Percentiles rank a stretch among this genome's conserved stretches.
Evolutionary conservation across 2,329 filamentous ascomycete genomes (phyloP).

Genomic region (Coccinonectria pachysandricola): DNA sequence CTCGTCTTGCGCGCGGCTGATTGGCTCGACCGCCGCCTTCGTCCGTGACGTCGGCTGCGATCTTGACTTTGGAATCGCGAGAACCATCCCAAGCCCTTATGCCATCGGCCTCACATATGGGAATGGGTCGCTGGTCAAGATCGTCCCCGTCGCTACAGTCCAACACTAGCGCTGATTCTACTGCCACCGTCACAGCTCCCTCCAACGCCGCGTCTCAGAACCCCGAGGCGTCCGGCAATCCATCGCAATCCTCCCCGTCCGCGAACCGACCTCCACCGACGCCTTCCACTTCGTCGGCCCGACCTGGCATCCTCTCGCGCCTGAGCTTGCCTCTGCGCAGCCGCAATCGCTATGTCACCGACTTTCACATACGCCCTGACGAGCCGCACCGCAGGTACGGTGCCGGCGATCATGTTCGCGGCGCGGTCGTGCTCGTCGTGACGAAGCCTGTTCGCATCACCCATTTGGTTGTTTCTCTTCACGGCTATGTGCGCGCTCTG

Average conservation of each 20-base stretch:
- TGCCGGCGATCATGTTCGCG: slow-evolving; percentile 64
- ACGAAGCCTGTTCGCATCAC: slow-evolving; percentile 68
- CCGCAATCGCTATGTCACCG: slow-evolving; percentile 55
- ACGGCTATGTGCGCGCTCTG: slow-evolving; percentile 71
- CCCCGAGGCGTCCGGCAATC: slow-evolving; percentile 24
- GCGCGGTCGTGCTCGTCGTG: slow-evolving; percentile 61
- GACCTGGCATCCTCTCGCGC: slow-evolving; percentile 38
- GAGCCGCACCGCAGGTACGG: slow-evolving; percentile 70
- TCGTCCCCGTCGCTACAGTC: slow-evolving; percentile 25
- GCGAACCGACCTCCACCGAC: slow-evolving; percentile 14
- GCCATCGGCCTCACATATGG: slow-evolving; percentile 18
- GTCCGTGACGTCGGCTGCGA: slow-evolving; percentile 11
- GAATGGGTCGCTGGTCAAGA: slow-evolving; percentile 19
- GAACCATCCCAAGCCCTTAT: slow-evolving; percentile 13
- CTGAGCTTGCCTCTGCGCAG: slow-evolving; percentile 40
- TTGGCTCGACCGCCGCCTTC: slow-evolving; percentile 9
- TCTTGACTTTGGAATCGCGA: slow-evolving; percentile 15
- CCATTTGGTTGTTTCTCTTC: slow-evolving; percentile 66
- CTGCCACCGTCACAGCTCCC: slow-evolving; percentile 24
- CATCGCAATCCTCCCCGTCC: slow-evolving; percentile 19
- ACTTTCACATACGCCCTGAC: slow-evolving; percentile 68
- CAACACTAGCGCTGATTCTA: slow-evolving; percentile 29
- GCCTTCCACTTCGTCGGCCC: slow-evolving; percentile 16
- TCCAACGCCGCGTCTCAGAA: slow-evolving; percentile 28
- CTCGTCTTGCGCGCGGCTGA: too few species aligned